Percentiles rank a stretch among this genome's conserved stretches.
Conservation (phyloP, 1,284 basidiomycete species). For the Sporisorium exsertum region DNA sequence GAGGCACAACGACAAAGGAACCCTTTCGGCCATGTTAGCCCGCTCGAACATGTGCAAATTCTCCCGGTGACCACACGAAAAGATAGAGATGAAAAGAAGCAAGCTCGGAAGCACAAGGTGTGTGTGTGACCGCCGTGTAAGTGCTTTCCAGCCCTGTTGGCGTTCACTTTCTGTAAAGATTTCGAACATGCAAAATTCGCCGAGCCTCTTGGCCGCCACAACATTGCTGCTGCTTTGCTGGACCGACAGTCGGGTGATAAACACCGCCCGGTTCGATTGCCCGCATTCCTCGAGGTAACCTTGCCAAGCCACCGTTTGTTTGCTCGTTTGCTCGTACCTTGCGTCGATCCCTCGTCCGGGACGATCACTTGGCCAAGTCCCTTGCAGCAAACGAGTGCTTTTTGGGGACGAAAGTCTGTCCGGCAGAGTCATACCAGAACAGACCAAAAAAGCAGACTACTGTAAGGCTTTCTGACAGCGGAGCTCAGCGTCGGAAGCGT, state of each 20-base stretch:
- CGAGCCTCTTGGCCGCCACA: constrained; percentile 25
- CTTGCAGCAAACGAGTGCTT: neutral
- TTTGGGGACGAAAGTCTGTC: too few relatives aligned
- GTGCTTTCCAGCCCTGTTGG: neutral
- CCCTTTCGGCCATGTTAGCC: neutral
- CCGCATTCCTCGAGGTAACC: neutral
- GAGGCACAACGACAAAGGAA: neutral
- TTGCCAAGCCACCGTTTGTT: neutral
- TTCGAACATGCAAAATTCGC: constrained; percentile 11
- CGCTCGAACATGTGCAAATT: too few relatives aligned
- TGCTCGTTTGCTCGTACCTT: neutral
- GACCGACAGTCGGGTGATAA: too few relatives aligned
- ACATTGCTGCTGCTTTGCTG: neutral
- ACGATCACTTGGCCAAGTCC: neutral
- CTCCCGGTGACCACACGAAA: too few relatives aligned
- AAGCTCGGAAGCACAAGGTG: neutral
- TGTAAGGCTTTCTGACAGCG: neutral
- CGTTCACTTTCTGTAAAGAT: neutral
- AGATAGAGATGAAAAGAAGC: too few relatives aligned
- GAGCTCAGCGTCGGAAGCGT: neutral
- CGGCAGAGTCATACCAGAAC: too few relatives aligned
- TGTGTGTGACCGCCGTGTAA: neutral
- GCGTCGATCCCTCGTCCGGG: neutral
- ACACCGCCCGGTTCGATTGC: neutral
- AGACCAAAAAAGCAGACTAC: too few relatives aligned